These are phyloP conservation scores for Saposhnikovia divaricata DNA, from an alignment of 129 eudicot species.

Conservation along the genomic window DNA sequence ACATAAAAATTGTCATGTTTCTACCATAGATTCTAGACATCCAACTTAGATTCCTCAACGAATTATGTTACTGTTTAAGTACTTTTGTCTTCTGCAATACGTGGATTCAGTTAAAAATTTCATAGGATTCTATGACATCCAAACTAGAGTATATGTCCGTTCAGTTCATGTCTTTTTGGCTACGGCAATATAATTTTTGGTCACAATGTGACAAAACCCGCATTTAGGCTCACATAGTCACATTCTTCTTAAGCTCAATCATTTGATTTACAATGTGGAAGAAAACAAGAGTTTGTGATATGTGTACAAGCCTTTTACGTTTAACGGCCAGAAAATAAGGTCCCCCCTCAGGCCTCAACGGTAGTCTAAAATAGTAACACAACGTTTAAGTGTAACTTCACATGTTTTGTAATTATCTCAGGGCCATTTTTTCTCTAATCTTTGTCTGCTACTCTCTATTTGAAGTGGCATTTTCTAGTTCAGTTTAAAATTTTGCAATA, in stretches of 20 bases:
- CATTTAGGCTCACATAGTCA: background rate
- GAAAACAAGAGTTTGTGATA: background rate
- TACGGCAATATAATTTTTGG: too few species aligned
- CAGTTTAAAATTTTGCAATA: background rate
- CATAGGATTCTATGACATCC: background rate
- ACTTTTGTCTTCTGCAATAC: background rate
- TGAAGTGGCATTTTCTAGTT: background rate
- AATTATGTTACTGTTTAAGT: background rate
- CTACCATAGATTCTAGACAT: background rate
- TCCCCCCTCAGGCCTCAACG: background rate
- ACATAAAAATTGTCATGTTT: too few species aligned
- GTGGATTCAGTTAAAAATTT: background rate
- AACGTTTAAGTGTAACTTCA: background rate
- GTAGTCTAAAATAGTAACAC: background rate
- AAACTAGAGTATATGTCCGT: background rate
- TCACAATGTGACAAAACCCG: background rate
- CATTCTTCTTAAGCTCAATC: background rate
- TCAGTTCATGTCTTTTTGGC: background rate
- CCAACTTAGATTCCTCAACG: background rate
- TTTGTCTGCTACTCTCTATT: background rate
- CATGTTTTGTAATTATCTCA: slow-evolving; percentile 1
- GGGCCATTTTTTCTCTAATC: background rate
- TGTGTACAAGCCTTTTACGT: background rate
- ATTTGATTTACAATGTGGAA: background rate
- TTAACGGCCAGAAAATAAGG: background rate